These are phyloP conservation scores for Vaccinium darrowii DNA, from an alignment of 148 eudicot species.

Conservation along the genomic window DNA sequence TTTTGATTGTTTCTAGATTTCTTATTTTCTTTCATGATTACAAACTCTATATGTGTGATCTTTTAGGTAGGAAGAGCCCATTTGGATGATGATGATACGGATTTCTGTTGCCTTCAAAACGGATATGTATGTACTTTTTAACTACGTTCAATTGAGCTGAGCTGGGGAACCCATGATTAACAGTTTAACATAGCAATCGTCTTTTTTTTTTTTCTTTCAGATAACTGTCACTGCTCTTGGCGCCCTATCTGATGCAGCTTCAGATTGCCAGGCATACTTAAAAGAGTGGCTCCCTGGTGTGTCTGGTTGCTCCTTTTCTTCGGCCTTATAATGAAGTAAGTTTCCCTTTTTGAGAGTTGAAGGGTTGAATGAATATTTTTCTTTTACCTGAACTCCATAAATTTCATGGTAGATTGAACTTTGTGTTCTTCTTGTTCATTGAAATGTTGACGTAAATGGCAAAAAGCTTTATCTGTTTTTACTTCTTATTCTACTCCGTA, in stretches of 20 bases:
- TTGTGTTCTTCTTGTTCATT: neutral
- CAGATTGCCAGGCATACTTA: conserved; percentile 57
- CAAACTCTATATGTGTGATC: neutral
- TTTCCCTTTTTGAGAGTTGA: conserved; percentile 6
- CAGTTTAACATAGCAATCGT: conserved; percentile 14
- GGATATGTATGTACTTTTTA: conserved; percentile 67
- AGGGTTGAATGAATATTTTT: neutral
- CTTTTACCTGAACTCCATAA: neutral
- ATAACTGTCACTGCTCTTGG: conserved; percentile 83
- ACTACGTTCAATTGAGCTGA: neutral
- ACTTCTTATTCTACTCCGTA: neutral
- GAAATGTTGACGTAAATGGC: neutral
- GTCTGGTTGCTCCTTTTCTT: conserved; percentile 31
- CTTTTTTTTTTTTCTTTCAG: conserved; percentile 46
- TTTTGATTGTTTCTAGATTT: neutral
- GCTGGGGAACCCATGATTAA: neutral
- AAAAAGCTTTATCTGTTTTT: neutral
- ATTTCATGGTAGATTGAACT: conserved; percentile 4
- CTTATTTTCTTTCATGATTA: neutral
- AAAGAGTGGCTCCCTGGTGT: conserved; percentile 59
- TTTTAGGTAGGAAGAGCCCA: conserved; percentile 46
- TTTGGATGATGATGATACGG: conserved; percentile 54
- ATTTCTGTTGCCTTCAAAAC: conserved; percentile 50
- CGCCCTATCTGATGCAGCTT: conserved; percentile 60
- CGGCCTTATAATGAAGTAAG: conserved; percentile 49